Percentiles rank a stretch among this genome's conserved stretches.
phyloP scores from a whole-genome alignment of 2,329 filamentous ascomycete genomes.

The Sporothrix brunneoviolacea region DNA sequence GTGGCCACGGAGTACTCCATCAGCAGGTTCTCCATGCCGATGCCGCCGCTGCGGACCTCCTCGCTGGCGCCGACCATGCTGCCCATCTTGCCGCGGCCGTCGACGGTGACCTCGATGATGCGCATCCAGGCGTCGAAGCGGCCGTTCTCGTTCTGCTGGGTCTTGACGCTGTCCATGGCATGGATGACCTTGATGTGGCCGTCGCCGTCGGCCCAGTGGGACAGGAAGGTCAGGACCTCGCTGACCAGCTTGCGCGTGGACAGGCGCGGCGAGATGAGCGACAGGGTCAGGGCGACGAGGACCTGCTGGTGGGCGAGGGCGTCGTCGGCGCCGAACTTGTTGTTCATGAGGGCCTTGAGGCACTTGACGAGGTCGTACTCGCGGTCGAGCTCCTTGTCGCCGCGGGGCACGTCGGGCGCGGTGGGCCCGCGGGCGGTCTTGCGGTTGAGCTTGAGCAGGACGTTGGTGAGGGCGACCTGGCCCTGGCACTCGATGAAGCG shows the following conservation, averaged over 20 bases:
- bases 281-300: slow-evolving; percentile 78
- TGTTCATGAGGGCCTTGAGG: slow-evolving; percentile 96
- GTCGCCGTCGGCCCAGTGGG: slow-evolving; percentile 80
- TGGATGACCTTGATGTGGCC: slow-evolving; percentile 92
- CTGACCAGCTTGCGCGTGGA: slow-evolving; percentile 92
- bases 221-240: slow-evolving; percentile 92
- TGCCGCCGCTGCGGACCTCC: slow-evolving; percentile 89
- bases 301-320: slow-evolving; percentile 85
- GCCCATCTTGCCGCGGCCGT: slow-evolving; percentile 97
- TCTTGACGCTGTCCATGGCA: slow-evolving; percentile 86
- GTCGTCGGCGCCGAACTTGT: slow-evolving; percentile 97
- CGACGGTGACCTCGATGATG: slow-evolving; percentile 91
- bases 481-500: slow-evolving; percentile 96
- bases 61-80: slow-evolving; percentile 95
- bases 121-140: slow-evolving; percentile 99
- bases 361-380: slow-evolving; percentile 99
- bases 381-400: slow-evolving; percentile 75
- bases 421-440: slow-evolving; percentile 69
- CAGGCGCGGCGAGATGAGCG: slow-evolving; percentile 78
- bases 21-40: slow-evolving; percentile 96
- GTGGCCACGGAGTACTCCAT: slow-evolving; percentile 99
- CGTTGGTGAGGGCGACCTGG: slow-evolving; percentile 89
- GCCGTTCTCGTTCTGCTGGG: slow-evolving; percentile 81
- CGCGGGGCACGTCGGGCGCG: slow-evolving; percentile 49
- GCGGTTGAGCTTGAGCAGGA: slow-evolving; percentile 88